Conservation (phyloP, 495 filamentous ascomycete species). For the Rhypophila decipiens region DNA sequence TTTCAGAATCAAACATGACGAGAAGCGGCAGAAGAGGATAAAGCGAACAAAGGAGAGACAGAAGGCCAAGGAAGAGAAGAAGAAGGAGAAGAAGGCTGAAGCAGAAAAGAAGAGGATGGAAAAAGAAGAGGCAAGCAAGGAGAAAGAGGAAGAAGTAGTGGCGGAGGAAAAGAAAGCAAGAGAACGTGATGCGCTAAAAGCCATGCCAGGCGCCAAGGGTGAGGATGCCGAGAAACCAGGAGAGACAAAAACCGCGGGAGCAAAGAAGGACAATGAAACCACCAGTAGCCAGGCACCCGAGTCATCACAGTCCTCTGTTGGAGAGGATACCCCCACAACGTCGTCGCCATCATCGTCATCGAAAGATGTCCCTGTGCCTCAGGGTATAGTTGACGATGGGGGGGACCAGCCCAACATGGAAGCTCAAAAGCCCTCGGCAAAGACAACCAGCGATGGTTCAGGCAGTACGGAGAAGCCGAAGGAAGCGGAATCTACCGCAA, state of each 20-base stretch:
- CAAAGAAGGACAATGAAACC: neutral
- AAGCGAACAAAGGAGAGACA: constrained; percentile 15
- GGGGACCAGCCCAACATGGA: too few species aligned
- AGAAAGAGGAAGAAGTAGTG: constrained; percentile 17
- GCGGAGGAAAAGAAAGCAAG: constrained; percentile 13
- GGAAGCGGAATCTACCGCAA: neutral
- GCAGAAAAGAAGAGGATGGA: constrained; percentile 13
- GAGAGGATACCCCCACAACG: constrained; percentile 12
- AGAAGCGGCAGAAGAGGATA: constrained; percentile 8
- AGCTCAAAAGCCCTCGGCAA: too few species aligned
- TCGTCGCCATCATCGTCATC: neutral
- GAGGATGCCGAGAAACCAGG: neutral
- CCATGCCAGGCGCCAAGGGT: neutral
- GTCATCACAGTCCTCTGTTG: constrained; percentile 4
- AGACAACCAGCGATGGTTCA: too few species aligned
- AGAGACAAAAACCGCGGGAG: neutral
- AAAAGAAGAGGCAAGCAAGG: constrained; percentile 12
- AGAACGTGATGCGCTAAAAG: neutral
- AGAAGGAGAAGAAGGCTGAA: constrained; percentile 12
- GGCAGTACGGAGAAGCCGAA: too few species aligned
- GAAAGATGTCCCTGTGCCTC: neutral
- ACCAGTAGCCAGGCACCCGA: constrained; percentile 1
- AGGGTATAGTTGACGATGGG: too few species aligned
- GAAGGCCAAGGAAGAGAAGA: constrained; percentile 25
- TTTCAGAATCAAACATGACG: constrained; percentile 2